Evolutionary conservation across 2,329 filamentous ascomycete species (phyloP).

Genomic region (Coniochaeta pulveracea): DNA sequence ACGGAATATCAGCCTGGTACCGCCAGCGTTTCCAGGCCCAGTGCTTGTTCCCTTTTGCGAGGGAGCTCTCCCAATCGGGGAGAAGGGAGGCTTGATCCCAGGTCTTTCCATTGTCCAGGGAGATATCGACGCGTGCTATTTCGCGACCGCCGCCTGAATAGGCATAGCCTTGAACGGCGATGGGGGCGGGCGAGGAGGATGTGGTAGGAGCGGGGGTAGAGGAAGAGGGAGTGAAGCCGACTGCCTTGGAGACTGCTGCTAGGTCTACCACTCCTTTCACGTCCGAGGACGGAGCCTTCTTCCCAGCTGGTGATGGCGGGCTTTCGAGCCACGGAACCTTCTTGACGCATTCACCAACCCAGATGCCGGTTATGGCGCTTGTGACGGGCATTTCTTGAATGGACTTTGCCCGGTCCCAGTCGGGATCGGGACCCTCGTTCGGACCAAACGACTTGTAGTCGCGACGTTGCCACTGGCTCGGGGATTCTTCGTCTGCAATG

Average conservation of each 20-base stretch:
- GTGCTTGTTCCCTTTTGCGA: slow-evolving; percentile 27
- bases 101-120: slow-evolving; percentile 48
- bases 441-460: slow-evolving; percentile 62
- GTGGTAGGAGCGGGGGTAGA: neutral
- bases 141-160: slow-evolving; percentile 56
- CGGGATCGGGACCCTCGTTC: slow-evolving; percentile 42
- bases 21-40: slow-evolving; percentile 58
- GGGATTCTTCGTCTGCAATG: slow-evolving; percentile 54
- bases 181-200: slow-evolving; percentile 11
- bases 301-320: neutral
- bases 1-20: slow-evolving; percentile 36
- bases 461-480: slow-evolving; percentile 52
- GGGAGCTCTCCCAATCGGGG: slow-evolving; percentile 27
- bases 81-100: slow-evolving; percentile 54
- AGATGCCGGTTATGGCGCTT: slow-evolving; percentile 48
- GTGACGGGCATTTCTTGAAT: slow-evolving; percentile 63
- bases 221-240: slow-evolving; percentile 9
- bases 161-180: slow-evolving; percentile 49
- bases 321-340: slow-evolving; percentile 10
- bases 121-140: slow-evolving; percentile 58
- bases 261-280: slow-evolving; percentile 10
- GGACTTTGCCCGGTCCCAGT: slow-evolving; percentile 51
- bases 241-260: slow-evolving; percentile 9
- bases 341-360: slow-evolving; percentile 25
- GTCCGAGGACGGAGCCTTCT: too few species aligned